These are phyloP conservation scores for Eragrostis curvula DNA, from an alignment of 176 grass and related monocot species.

Conservation along the genomic window DNA sequence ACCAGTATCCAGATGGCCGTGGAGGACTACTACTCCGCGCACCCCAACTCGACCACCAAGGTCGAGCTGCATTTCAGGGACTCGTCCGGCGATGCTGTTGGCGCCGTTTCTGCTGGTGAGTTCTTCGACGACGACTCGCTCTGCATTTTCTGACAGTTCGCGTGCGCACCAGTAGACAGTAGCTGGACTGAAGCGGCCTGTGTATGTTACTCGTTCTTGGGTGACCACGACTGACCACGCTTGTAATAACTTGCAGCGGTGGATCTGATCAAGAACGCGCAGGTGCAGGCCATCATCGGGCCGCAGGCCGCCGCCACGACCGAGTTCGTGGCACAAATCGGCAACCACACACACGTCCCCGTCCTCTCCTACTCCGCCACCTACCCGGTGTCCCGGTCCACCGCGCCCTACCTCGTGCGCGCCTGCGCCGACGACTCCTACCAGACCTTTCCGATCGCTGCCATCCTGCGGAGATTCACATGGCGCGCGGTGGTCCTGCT, in stretches of 20 bases:
- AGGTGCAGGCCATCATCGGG: slow-evolving; percentile 53
- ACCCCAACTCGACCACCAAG: slow-evolving; percentile 40
- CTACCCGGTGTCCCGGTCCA: not conserved
- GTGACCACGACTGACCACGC: not conserved
- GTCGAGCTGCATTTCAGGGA: slow-evolving; percentile 49
- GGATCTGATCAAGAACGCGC: slow-evolving; percentile 49
- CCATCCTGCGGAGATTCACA: slow-evolving; percentile 21
- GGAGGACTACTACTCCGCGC: slow-evolving; percentile 58
- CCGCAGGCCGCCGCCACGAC: slow-evolving; percentile 31
- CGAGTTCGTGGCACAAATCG: slow-evolving; percentile 56
- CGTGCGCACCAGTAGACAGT: not conserved
- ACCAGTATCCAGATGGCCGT: slow-evolving; percentile 61
- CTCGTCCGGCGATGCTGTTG: slow-evolving; percentile 42
- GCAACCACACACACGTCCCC: slow-evolving; percentile 45
- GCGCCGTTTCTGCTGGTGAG: slow-evolving; percentile 58
- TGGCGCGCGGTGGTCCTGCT: slow-evolving; percentile 54
- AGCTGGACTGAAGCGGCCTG: not conserved
- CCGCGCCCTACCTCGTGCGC: slow-evolving; percentile 49
- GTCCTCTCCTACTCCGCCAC: slow-evolving; percentile 61
- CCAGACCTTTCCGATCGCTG: slow-evolving; percentile 17
- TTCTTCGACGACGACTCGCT: not conserved
- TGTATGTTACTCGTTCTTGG: not conserved
- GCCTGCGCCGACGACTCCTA: slow-evolving; percentile 44
- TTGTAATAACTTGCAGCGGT: slow-evolving; percentile 35
- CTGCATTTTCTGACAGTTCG: too few relatives aligned